phyloP scores from a whole-genome alignment of 352 stramenopile genomes.

The Phytophthora cactorum region DNA sequence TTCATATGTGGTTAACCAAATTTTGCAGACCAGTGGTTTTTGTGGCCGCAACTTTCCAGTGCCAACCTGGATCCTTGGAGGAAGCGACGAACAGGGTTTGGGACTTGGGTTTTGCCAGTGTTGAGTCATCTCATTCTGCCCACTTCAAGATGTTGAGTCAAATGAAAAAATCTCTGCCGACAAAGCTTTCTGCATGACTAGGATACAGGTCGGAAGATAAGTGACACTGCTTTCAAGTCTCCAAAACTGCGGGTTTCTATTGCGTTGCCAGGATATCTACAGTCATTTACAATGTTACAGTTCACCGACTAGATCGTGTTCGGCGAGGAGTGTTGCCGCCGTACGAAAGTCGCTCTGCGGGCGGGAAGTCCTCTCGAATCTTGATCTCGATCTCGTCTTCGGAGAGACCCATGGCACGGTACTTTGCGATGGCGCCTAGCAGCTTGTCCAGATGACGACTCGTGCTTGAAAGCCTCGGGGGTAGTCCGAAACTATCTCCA shows the following conservation, averaged over 20 bases:
- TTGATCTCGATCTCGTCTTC: slow-evolving; percentile 74
- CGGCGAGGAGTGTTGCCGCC: slow-evolving; percentile 8
- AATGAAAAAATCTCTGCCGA: too few relatives aligned
- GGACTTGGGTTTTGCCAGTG: background rate
- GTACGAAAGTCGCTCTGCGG: slow-evolving; percentile 49
- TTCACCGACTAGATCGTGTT: slow-evolving; percentile 35
- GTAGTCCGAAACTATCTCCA: slow-evolving; percentile 59
- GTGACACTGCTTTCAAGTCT: background rate
- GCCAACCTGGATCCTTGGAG: background rate
- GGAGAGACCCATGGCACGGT: slow-evolving; percentile 55
- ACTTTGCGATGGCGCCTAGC: slow-evolving; percentile 67
- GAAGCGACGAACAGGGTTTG: background rate
- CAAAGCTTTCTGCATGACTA: too few relatives aligned
- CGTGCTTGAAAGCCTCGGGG: slow-evolving; percentile 61
- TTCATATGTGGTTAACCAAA: slow-evolving; percentile 26
- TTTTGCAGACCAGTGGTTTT: background rate
- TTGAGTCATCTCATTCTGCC: background rate
- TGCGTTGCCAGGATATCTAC: slow-evolving; percentile 31
- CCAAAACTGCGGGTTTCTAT: slow-evolving; percentile 35
- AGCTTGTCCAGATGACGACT: slow-evolving; percentile 68
- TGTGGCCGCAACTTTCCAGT: background rate
- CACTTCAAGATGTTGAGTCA: background rate
- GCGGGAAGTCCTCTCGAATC: slow-evolving; percentile 72
- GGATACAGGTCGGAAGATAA: slow-evolving; percentile 2
- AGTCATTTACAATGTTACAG: slow-evolving; percentile 39